Evolutionary conservation across 2,329 filamentous ascomycete species (phyloP).

Genomic region (Cercospora zeina): DNA sequence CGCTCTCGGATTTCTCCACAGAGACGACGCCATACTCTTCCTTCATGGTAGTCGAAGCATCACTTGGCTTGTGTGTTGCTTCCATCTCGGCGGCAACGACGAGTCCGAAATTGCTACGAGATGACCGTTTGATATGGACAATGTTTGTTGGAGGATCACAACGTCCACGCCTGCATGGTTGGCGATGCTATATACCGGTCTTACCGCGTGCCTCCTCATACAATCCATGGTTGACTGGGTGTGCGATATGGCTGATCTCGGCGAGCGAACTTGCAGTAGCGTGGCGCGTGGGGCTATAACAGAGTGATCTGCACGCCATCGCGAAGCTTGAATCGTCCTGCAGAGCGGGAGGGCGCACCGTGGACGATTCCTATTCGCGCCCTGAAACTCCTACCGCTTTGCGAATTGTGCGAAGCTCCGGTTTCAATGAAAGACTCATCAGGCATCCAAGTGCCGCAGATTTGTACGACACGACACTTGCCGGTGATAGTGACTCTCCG

Average conservation of each 20-base stretch:
- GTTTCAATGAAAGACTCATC: not conserved
- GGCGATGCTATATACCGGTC: not conserved
- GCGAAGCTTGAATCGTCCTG: constrained; percentile 1
- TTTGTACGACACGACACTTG: not conserved
- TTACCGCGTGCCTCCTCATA: not conserved
- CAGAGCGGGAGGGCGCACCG: not conserved
- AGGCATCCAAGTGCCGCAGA: not conserved
- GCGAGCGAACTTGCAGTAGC: constrained; percentile 4
- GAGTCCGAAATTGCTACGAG: not conserved
- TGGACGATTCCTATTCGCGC: not conserved
- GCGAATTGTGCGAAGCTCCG: constrained; percentile 6
- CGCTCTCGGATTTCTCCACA: not conserved
- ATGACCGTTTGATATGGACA: too few species aligned
- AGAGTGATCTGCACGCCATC: constrained; percentile 7
- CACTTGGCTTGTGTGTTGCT: not conserved
- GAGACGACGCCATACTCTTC: not conserved
- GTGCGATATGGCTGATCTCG: constrained; percentile 4
- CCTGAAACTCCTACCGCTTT: not conserved
- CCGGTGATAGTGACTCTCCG: not conserved
- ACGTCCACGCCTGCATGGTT: not conserved
- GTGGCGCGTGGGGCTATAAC: constrained; percentile 1
- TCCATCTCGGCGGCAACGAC: constrained; percentile 1
- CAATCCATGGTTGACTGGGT: not conserved
- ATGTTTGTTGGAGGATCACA: not conserved
- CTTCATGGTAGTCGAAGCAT: not conserved